A percentile compares a stretch with the other conserved stretches of the same genome.
phyloP scores from a whole-genome alignment of 2,329 filamentous ascomycete species.

The Pseudogymnoascus sp. region DNA sequence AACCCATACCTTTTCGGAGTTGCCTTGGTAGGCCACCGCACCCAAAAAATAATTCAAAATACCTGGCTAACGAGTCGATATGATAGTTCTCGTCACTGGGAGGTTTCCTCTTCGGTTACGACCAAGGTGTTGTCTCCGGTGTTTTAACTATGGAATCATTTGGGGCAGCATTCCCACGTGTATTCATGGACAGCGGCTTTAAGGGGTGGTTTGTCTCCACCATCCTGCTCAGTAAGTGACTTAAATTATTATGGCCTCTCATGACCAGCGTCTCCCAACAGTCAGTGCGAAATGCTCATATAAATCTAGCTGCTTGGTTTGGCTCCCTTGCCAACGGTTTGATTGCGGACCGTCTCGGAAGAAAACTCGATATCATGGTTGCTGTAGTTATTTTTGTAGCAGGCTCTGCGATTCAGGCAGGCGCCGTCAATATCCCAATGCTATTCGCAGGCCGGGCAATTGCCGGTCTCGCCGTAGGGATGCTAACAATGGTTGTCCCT shows the following conservation, averaged over 20 bases:
- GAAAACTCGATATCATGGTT: constrained; percentile 26
- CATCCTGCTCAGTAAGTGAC: constrained; percentile 33
- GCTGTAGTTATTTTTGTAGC: constrained; percentile 26
- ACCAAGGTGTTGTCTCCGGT: constrained; percentile 41
- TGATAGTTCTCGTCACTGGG: constrained; percentile 34
- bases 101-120: constrained; percentile 40
- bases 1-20: constrained; percentile 34
- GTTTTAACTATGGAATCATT: constrained; percentile 41
- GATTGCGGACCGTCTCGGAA: constrained; percentile 27
- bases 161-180: constrained; percentile 31
- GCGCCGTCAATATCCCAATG: constrained; percentile 31
- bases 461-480: constrained; percentile 41
- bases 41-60: background rate
- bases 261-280: background rate
- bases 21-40: constrained; percentile 26
- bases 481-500: constrained; percentile 39
- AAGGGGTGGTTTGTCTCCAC: constrained; percentile 47
- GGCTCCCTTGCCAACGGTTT: constrained; percentile 39
- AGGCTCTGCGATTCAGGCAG: constrained; percentile 29
- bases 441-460: constrained; percentile 40
- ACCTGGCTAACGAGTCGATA: background rate
- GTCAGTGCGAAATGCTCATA: background rate
- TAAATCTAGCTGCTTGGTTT: constrained; percentile 36
- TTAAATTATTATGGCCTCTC: background rate
- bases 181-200: constrained; percentile 38